Conservation (phyloP, 495 filamentous ascomycete species). For the Chaetomidium leptoderma region DNA sequence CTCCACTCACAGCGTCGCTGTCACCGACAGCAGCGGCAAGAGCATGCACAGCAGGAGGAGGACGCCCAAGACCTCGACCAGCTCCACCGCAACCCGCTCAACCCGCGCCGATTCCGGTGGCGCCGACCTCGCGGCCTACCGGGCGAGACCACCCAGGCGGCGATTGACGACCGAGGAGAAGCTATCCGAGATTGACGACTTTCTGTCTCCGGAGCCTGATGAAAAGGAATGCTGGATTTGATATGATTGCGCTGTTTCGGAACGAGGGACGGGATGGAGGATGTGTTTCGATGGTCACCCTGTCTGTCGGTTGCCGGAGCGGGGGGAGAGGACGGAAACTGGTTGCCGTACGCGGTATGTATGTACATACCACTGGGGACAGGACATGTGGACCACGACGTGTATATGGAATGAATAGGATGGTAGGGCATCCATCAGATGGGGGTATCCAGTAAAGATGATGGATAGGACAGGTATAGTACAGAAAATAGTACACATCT, state of each 20-base stretch:
- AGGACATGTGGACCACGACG: not conserved
- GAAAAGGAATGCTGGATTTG: not conserved
- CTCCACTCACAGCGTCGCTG: not conserved
- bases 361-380: too few relatives aligned
- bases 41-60: not conserved
- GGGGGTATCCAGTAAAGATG: not conserved
- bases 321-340: too few relatives aligned
- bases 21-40: not conserved
- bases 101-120: not conserved
- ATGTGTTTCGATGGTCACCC: too few relatives aligned
- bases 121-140: not conserved
- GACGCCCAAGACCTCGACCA: not conserved
- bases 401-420: not conserved
- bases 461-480: not conserved
- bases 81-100: not conserved
- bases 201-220: conserved; percentile 2
- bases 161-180: conserved; percentile 16
- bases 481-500: not conserved
- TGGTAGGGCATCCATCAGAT: not conserved
- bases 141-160: not conserved
- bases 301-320: too few relatives aligned
- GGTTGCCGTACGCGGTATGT: too few relatives aligned
- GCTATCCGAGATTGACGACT: conserved; percentile 14
- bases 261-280: not conserved
- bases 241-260: not conserved